Evolutionary conservation across 805 yeast genomes (phyloP).

Genomic region (Suhomyces sp.): DNA sequence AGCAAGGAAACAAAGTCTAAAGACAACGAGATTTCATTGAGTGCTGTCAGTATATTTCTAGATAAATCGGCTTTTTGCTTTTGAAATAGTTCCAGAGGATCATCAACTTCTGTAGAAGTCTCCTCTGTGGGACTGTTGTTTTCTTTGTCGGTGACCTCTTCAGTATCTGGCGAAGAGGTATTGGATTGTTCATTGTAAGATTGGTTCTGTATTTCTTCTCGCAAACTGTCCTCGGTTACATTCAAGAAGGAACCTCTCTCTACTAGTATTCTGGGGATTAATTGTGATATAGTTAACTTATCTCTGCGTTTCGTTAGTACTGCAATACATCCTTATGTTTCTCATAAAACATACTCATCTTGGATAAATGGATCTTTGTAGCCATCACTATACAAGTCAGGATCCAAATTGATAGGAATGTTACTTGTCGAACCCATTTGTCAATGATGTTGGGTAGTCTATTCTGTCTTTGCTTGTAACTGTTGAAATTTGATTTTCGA

Average conservation of each 20-base stretch:
- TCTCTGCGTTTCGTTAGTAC: conserved; percentile 25
- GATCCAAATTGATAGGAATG: conserved; percentile 23
- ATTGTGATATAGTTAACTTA: conserved; percentile 46
- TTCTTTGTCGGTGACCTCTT: conserved; percentile 12
- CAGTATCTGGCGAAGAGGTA: conserved; percentile 4
- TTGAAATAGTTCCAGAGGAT: conserved; percentile 40
- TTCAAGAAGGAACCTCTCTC: conserved; percentile 60
- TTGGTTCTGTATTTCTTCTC: conserved; percentile 40
- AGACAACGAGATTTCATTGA: conserved; percentile 85
- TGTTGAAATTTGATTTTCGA: background rate
- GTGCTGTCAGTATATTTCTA: conserved; percentile 57
- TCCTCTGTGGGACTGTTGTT: background rate
- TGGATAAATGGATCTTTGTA: conserved; percentile 37
- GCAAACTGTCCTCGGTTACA: conserved; percentile 54
- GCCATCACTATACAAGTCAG: conserved; percentile 27
- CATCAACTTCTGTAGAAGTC: conserved; percentile 10
- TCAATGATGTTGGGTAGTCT: background rate
- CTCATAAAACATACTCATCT: conserved; percentile 31
- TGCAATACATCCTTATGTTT: background rate
- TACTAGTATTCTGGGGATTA: conserved; percentile 56
- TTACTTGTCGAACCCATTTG: background rate
- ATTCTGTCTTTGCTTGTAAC: background rate
- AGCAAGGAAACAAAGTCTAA: conserved; percentile 83
- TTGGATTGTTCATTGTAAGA: conserved; percentile 3
- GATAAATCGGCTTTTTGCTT: conserved; percentile 53